Evolutionary conservation across 441 rosid genomes (phyloP), one percentile per base, ranked within the genome.

Genomic region (Erodium trifolium): DNA sequence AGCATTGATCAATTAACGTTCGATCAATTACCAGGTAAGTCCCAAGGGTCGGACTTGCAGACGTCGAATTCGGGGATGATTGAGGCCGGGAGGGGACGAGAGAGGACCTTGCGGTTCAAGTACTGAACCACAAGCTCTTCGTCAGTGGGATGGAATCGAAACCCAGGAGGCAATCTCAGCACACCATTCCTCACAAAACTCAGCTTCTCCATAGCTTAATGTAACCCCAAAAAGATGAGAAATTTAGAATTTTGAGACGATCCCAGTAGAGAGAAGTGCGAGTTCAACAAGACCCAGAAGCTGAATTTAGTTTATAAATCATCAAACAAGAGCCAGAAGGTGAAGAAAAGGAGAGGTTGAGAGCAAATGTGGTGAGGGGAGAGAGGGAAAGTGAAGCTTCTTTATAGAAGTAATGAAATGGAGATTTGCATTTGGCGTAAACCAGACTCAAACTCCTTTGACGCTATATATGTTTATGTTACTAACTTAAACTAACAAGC

Each of bases 41-140:
- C 94, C 98, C 99, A 92, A 72, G 99, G 98, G 82, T 92, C 97
- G 73, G 92, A 84, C 79, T 85, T 87, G 87, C 91, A 94, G 68
- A 90, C 97, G 80, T 94, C 96, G 23, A 90, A 85, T 67, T 94
- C 97, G 66, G 89, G 97, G 65, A 94, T 94, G 75, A 94, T 86
- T 2, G 98, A 87, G 66, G 99, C 98, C 9, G 99, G 98, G 51
- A 94, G 78, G 18, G 98, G 97, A 80, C 83, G 88, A 75, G 88
- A 65, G 34, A 70, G 79, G 47, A 83, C 94, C 81, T 92, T 94
- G 31, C 87, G 73, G 77, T 78, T 84, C 71, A 94, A 81, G 82
- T 92, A 94, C 74, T 92, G 94, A 79, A 92, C 83, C 2, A 94
- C 93, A 53, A 94, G 91, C 72, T 94, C 98, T 66, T 94, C 96